These are phyloP conservation scores for Talaromyces nanjingensis DNA, from an alignment of 495 filamentous ascomycete species.

Conservation along the genomic window DNA sequence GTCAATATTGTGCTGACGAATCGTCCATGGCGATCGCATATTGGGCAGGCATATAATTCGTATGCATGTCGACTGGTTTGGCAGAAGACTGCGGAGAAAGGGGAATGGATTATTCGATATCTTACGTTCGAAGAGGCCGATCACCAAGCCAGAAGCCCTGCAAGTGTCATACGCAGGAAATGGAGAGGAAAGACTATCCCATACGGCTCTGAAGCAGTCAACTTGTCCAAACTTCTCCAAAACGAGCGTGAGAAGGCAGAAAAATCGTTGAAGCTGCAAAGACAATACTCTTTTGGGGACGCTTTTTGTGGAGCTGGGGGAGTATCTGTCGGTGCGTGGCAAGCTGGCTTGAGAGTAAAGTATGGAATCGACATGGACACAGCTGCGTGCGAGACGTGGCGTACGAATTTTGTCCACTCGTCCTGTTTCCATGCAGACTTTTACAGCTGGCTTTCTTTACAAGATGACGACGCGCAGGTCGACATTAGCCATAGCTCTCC, in stretches of 20 bases:
- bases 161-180: conserved; percentile 15
- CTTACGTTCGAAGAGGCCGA: conserved; percentile 23
- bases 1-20: conserved; percentile 28
- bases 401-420: conserved; percentile 54
- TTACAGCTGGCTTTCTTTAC: conserved; percentile 22
- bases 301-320: conserved; percentile 75
- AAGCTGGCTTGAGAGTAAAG: conserved; percentile 51
- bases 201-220: conserved; percentile 19
- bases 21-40: background rate
- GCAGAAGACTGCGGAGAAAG: conserved; percentile 4
- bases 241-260: background rate
- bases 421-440: conserved; percentile 20
- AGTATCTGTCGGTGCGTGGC: conserved; percentile 57
- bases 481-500: conserved; percentile 79
- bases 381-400: conserved; percentile 50
- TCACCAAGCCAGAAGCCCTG: background rate
- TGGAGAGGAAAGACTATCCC: conserved; percentile 27
- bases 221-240: background rate
- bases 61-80: conserved; percentile 3
- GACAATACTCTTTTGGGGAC: conserved; percentile 60
- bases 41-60: background rate
- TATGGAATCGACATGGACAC: conserved; percentile 58
- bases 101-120: conserved; percentile 19
- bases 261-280: background rate
- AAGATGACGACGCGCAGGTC: conserved; percentile 29